phyloP scores from a whole-genome alignment of 768 basidiomycete species.

The Melanogaster broomeanus region DNA sequence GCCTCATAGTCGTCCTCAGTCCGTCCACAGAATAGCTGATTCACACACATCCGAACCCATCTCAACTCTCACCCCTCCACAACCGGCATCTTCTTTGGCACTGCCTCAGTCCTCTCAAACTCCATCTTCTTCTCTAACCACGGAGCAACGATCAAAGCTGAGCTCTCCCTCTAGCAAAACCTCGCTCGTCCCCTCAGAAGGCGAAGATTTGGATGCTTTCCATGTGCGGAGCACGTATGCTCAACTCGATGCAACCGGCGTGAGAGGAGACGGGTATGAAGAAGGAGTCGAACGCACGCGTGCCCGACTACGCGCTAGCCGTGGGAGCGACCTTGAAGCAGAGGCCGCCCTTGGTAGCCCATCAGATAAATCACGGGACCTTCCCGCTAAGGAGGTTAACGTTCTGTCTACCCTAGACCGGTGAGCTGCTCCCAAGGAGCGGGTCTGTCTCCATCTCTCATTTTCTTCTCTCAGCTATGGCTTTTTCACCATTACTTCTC shows the following conservation, averaged over 20 bases:
- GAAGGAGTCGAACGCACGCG: constrained; percentile 94
- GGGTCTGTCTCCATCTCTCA: constrained; percentile 11
- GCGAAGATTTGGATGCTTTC: constrained; percentile 81
- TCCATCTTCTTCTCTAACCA: constrained; percentile 27
- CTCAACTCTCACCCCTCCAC: constrained; percentile 17
- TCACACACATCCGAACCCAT: constrained; percentile 23
- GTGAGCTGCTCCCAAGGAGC: constrained; percentile 44
- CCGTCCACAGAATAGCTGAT: constrained; percentile 22
- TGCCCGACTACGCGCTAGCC: constrained; percentile 58
- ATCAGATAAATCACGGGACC: constrained; percentile 62
- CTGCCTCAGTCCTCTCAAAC: constrained; percentile 40
- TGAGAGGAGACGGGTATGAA: constrained; percentile 91
- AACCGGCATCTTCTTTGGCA: constrained; percentile 16
- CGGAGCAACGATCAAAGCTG: constrained; percentile 28
- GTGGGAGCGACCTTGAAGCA: constrained; percentile 60
- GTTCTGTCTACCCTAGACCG: constrained; percentile 82
- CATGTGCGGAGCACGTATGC: constrained; percentile 89
- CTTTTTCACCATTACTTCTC: constrained; percentile 79
- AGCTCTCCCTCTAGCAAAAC: constrained; percentile 49
- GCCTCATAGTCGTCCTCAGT: constrained; percentile 31
- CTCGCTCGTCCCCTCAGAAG: constrained; percentile 71
- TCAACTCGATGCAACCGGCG: constrained; percentile 84
- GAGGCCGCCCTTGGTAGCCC: constrained; percentile 56
- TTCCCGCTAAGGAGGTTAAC: constrained; percentile 72
- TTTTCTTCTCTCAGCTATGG: constrained; percentile 67